Percentiles rank a stretch among this genome's conserved stretches.
phyloP scores from a whole-genome alignment of 164 flowering plant species.

The Paratinospora sagittata region DNA sequence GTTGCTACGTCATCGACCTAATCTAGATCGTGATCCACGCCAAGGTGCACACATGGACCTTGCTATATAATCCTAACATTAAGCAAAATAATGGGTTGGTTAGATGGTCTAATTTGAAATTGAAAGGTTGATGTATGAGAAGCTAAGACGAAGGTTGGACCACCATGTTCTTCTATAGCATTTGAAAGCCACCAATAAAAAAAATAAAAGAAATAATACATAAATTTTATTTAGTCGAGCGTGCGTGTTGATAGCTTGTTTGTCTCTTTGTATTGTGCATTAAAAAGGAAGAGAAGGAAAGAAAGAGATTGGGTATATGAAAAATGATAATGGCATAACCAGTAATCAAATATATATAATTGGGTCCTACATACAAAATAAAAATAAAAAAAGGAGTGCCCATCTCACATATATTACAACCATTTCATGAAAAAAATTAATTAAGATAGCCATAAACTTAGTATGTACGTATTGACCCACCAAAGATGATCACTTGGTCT shows the following conservation, averaged over 20 bases:
- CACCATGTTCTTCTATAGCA: constrained; percentile 18
- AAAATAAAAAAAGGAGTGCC: too few relatives aligned
- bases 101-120: constrained; percentile 24
- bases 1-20: not conserved
- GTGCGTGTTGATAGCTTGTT: constrained; percentile 17
- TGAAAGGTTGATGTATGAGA: constrained; percentile 6
- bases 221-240: constrained; percentile 11
- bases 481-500: too few relatives aligned
- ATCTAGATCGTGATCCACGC: constrained; percentile 14
- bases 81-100: constrained; percentile 30
- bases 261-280: constrained; percentile 7
- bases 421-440: too few relatives aligned
- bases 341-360: too few relatives aligned
- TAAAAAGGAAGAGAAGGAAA: not conserved
- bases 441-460: too few relatives aligned
- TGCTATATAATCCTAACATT: constrained; percentile 12
- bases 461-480: too few relatives aligned
- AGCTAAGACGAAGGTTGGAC: constrained; percentile 13
- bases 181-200: constrained; percentile 6
- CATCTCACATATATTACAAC: too few relatives aligned
- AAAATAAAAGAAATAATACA: not conserved
- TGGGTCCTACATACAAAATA: too few relatives aligned
- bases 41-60: constrained; percentile 19
- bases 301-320: too few relatives aligned
- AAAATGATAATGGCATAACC: too few relatives aligned